These are phyloP conservation scores for Kuraishia floccosa DNA, from an alignment of 805 yeast species.

Conservation along the genomic window DNA sequence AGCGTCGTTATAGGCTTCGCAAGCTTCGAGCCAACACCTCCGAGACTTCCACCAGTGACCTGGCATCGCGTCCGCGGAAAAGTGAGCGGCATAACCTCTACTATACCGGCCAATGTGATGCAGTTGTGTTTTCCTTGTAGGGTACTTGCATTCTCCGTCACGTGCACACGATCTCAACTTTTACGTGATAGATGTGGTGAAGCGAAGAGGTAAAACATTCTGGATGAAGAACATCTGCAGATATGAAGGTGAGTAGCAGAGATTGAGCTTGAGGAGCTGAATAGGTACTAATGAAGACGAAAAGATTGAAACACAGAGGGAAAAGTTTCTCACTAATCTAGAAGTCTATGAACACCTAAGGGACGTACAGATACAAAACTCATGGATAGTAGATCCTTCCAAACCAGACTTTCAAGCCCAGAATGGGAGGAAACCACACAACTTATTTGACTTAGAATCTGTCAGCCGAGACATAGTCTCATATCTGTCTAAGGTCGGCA, in stretches of 20 bases:
- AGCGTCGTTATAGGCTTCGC: constrained; percentile 3
- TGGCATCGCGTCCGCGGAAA: constrained; percentile 10
- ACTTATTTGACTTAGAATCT: constrained; percentile 34
- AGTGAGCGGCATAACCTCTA: no score
- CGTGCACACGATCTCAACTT: no score
- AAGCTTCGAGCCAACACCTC: not conserved
- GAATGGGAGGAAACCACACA: constrained; percentile 16
- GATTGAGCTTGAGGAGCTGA: not conserved
- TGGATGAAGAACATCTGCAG: not conserved
- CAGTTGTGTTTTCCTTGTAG: no score
- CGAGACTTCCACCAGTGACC: constrained; percentile 4
- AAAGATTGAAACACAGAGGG: constrained; percentile 38
- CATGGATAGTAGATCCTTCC: constrained; percentile 28
- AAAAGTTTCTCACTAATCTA: constrained; percentile 48
- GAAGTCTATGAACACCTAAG: constrained; percentile 51
- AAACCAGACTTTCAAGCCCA: constrained; percentile 9
- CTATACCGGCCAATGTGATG: no score
- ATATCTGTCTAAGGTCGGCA: constrained; percentile 23
- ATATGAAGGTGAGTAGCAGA: not conserved
- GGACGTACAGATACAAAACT: constrained; percentile 31
- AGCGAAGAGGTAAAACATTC: no score
- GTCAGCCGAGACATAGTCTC: constrained; percentile 34
- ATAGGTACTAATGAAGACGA: not conserved
- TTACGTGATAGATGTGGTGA: no score
- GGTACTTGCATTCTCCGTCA: no score